Conservation (phyloP, 495 filamentous ascomycete species). For the Tuber umbilicatum region DNA sequence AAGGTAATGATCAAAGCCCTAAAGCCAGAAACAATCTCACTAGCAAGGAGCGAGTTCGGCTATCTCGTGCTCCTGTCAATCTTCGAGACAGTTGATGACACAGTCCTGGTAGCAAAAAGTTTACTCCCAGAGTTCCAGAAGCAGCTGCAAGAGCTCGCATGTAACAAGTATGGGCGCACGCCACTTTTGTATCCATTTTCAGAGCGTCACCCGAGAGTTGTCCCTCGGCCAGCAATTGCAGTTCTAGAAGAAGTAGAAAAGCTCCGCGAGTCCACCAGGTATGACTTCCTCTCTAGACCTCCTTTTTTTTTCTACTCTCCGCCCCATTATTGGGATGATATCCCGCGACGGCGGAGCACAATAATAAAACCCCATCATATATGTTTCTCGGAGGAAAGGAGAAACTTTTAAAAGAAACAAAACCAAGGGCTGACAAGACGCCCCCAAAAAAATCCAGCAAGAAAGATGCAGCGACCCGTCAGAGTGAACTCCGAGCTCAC, state of each 20-base stretch:
- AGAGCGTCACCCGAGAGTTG: constrained; percentile 61
- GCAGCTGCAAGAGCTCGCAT: constrained; percentile 27
- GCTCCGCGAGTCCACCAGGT: constrained; percentile 59
- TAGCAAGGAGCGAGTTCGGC: constrained; percentile 71
- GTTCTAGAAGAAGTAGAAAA: constrained; percentile 67
- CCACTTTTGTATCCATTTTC: constrained; percentile 79
- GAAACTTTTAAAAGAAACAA: neutral
- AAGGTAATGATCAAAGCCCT: constrained; percentile 78
- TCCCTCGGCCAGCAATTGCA: constrained; percentile 58
- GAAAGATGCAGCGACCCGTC: constrained; percentile 71
- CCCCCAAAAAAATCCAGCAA: constrained; percentile 52
- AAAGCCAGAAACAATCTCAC: constrained; percentile 67
- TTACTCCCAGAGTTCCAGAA: constrained; percentile 72
- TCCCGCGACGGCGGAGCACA: neutral
- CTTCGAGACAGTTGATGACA: constrained; percentile 90
- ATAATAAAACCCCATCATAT: neutral
- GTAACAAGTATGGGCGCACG: constrained; percentile 54
- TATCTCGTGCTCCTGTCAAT: constrained; percentile 76
- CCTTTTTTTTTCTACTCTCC: neutral
- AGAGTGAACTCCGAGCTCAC: constrained; percentile 65
- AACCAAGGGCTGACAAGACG: constrained; percentile 8
- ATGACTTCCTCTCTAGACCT: neutral
- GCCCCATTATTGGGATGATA: neutral
- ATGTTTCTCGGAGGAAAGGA: neutral
- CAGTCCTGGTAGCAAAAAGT: constrained; percentile 73